These are phyloP conservation scores for Acanthamoeba lenticulata DNA, from an alignment of 208 protist species.

Conservation along the genomic window DNA sequence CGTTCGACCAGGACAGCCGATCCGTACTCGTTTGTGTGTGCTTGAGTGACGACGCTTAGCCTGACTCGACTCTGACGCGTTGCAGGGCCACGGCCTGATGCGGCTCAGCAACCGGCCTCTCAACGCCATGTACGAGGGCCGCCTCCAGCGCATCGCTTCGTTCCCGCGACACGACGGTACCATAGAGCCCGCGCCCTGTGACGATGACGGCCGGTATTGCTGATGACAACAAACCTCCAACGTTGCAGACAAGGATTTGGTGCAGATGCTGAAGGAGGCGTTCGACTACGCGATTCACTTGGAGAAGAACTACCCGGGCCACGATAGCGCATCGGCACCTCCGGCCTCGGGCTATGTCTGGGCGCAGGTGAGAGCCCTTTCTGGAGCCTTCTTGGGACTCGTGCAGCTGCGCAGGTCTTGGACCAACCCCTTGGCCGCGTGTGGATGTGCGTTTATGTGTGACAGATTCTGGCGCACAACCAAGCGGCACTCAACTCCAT, in stretches of 20 bases:
- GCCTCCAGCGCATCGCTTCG: neutral
- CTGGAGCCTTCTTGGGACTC: neutral
- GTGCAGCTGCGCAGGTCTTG: too few relatives aligned
- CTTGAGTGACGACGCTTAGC: too few relatives aligned
- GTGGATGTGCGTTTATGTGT: too few relatives aligned
- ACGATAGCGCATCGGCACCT: neutral
- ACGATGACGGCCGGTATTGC: neutral
- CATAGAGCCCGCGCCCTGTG: too few relatives aligned
- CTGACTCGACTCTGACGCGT: too few relatives aligned
- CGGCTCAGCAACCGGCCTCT: neutral
- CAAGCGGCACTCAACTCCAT: neutral
- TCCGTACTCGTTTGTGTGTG: too few relatives aligned
- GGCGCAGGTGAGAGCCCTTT: neutral
- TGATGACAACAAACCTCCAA: too few relatives aligned
- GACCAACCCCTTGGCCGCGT: too few relatives aligned
- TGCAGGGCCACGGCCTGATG: neutral
- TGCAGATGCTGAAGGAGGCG: slow-evolving; percentile 2
- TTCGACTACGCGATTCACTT: slow-evolving; percentile 38
- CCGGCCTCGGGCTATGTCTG: neutral
- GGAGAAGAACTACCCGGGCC: slow-evolving; percentile 12
- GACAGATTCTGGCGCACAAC: neutral
- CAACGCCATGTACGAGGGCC: neutral
- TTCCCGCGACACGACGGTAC: neutral
- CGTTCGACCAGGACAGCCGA: too few relatives aligned
- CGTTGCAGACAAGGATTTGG: slow-evolving; percentile 46